Conservation (phyloP, 23 red algal genomes). For the Gracilariopsis chorda region DNA sequence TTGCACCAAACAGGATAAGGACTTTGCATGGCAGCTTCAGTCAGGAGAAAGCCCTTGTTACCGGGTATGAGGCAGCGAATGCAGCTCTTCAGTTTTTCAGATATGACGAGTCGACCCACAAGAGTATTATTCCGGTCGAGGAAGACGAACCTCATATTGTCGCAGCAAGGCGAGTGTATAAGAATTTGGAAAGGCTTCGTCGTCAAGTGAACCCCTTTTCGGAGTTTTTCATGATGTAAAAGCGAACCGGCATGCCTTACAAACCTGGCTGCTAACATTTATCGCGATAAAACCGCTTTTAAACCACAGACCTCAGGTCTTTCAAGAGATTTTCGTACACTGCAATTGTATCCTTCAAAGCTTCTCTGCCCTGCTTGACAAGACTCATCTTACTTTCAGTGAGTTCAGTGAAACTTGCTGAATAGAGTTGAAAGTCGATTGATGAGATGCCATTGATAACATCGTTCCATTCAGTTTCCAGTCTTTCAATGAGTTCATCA, state of each 20-base stretch:
- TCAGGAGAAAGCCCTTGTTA: slow-evolving; percentile 87
- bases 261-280: too few relatives aligned
- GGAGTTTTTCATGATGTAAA: slow-evolving; percentile 26
- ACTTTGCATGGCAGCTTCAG: slow-evolving; percentile 80
- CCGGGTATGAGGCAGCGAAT: slow-evolving; percentile 80
- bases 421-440: slow-evolving; percentile 81
- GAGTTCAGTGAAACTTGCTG: slow-evolving; percentile 77
- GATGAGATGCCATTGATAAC: slow-evolving; percentile 59
- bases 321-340: slow-evolving; percentile 35
- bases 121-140: slow-evolving; percentile 66
- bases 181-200: slow-evolving; percentile 11
- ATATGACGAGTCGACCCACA: neutral
- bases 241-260: too few relatives aligned
- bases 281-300: too few relatives aligned
- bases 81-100: slow-evolving; percentile 64
- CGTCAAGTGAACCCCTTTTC: slow-evolving; percentile 31
- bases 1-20: slow-evolving; percentile 69
- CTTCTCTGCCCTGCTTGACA: slow-evolving; percentile 28
- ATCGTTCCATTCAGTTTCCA: slow-evolving; percentile 56
- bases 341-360: slow-evolving; percentile 39
- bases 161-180: slow-evolving; percentile 31
- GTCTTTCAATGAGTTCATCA: slow-evolving; percentile 53
- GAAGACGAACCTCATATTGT: slow-evolving; percentile 67
- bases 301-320: slow-evolving; percentile 32
- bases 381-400: slow-evolving; percentile 61